Evolutionary conservation across 2,329 filamentous ascomycete species (phyloP).

Genomic region (Sclerotiophoma versabilis): DNA sequence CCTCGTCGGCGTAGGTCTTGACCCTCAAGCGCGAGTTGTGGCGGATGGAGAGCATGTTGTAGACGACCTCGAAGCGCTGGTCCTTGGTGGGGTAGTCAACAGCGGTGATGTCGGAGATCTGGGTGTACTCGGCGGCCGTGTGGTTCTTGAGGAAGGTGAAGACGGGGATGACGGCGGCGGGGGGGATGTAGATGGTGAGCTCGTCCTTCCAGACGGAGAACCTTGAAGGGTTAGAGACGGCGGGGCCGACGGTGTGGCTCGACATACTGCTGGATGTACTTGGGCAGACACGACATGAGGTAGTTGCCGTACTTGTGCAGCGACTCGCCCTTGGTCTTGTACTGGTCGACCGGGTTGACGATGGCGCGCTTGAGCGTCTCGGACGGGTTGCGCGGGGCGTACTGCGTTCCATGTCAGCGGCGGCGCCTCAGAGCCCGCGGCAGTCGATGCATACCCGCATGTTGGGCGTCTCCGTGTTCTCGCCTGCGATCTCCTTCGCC

Average conservation of each 20-base stretch:
- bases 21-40: slow-evolving; percentile 97
- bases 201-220: slow-evolving; percentile 99
- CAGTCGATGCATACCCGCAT: slow-evolving; percentile 48
- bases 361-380: slow-evolving; percentile 75
- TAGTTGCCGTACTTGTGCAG: slow-evolving; percentile 96
- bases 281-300: slow-evolving; percentile 94
- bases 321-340: slow-evolving; percentile 82
- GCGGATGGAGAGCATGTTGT: slow-evolving; percentile 93
- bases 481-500: slow-evolving; percentile 54
- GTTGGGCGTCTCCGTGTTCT: slow-evolving; percentile 54
- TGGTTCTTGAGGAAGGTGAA: slow-evolving; percentile 97
- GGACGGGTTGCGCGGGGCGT: slow-evolving; percentile 51
- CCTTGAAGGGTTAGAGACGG: slow-evolving; percentile 32
- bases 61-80: slow-evolving; percentile 96
- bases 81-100: slow-evolving; percentile 96
- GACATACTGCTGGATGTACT: slow-evolving; percentile 87
- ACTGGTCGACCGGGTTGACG: slow-evolving; percentile 93
- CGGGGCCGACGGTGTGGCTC: not conserved
- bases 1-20: slow-evolving; percentile 98
- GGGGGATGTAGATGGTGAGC: slow-evolving; percentile 90
- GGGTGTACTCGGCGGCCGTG: slow-evolving; percentile 95
- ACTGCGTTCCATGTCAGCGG: slow-evolving; percentile 42
- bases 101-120: slow-evolving; percentile 88
- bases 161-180: slow-evolving; percentile 85
- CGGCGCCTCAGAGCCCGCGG: too few relatives aligned